phyloP scores from a whole-genome alignment of 495 filamentous ascomycete species.

The Bacidia gigantensis region DNA sequence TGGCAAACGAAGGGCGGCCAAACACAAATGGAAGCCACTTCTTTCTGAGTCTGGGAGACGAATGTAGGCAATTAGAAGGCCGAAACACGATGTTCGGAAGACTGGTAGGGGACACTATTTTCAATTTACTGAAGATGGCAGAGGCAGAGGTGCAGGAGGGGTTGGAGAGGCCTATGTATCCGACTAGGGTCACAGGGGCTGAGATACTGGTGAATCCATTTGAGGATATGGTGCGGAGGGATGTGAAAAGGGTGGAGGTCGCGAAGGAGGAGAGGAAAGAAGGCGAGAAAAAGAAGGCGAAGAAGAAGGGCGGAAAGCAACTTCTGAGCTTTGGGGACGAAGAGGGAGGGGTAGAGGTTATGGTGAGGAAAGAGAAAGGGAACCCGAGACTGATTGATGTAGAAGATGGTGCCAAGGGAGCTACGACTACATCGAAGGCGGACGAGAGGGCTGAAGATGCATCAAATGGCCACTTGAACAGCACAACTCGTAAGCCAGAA shows the following conservation, averaged over 20 bases:
- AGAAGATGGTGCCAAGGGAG: slow-evolving; percentile 20
- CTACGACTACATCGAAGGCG: slow-evolving; percentile 16
- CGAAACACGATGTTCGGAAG: slow-evolving; percentile 92
- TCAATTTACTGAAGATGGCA: slow-evolving; percentile 84
- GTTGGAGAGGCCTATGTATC: slow-evolving; percentile 76
- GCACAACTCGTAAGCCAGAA: slow-evolving; percentile 21
- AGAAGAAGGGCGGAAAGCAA: slow-evolving; percentile 65
- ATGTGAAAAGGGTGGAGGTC: slow-evolving; percentile 29
- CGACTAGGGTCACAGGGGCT: slow-evolving; percentile 59
- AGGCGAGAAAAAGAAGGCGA: slow-evolving; percentile 43
- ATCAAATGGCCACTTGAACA: slow-evolving; percentile 15
- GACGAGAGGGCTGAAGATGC: slow-evolving; percentile 11
- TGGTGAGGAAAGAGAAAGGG: slow-evolving; percentile 79
- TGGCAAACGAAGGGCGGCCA: slow-evolving; percentile 68
- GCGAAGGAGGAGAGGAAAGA: slow-evolving; percentile 25
- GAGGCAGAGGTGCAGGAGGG: slow-evolving; percentile 71
- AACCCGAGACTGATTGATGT: slow-evolving; percentile 66
- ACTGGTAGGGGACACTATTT: slow-evolving; percentile 87
- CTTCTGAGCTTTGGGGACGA: slow-evolving; percentile 84
- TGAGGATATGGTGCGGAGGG: slow-evolving; percentile 64
- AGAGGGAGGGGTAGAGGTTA: slow-evolving; percentile 54
- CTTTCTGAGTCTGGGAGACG: slow-evolving; percentile 75
- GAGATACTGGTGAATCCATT: slow-evolving; percentile 87
- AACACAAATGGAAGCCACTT: slow-evolving; percentile 73
- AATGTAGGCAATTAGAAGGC: slow-evolving; percentile 68